Conservation (phyloP, 1,139 yeast genomes). For the Saccharomyces uvarum region DNA sequence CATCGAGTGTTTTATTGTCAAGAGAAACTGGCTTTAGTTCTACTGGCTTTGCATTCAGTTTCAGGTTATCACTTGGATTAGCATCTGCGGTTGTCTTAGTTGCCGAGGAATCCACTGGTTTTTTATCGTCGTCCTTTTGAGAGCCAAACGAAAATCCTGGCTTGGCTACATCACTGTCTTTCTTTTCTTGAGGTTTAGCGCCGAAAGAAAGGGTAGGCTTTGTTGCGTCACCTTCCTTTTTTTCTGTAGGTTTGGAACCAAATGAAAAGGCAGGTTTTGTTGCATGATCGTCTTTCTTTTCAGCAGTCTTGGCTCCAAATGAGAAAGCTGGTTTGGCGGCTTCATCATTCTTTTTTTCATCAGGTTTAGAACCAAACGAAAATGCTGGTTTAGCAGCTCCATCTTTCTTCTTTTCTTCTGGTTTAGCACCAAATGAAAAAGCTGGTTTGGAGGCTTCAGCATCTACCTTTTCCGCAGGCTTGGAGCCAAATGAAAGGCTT, state of each 20-base stretch:
- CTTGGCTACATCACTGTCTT: conserved; percentile 20
- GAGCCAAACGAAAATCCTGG: conserved; percentile 28
- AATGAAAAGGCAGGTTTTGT: conserved; percentile 20
- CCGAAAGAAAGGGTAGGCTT: conserved; percentile 26
- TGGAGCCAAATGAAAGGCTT: conserved; percentile 4
- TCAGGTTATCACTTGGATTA: not conserved
- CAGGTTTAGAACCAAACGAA: conserved; percentile 19
- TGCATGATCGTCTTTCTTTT: conserved; percentile 8
- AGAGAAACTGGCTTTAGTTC: conserved; percentile 69
- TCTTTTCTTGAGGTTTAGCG: conserved; percentile 17
- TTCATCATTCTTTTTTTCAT: conserved; percentile 19
- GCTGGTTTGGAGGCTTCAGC: conserved; percentile 17
- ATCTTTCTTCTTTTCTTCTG: conserved; percentile 14
- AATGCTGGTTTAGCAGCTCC: conserved; percentile 23
- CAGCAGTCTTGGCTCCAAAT: conserved; percentile 27
- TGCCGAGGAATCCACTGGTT: conserved; percentile 23
- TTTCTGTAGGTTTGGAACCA: conserved; percentile 9
- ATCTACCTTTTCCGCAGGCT: conserved; percentile 10
- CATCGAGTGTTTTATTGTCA: conserved; percentile 87
- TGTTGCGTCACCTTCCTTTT: conserved; percentile 16
- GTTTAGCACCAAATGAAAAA: conserved; percentile 18
- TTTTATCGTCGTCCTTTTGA: conserved; percentile 20
- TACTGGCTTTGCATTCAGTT: conserved; percentile 36
- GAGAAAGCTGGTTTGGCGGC: conserved; percentile 28
- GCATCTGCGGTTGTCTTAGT: conserved; percentile 11